A percentile compares a stretch with the other conserved stretches of the same genome.
phyloP scores from a whole-genome alignment of 441 rosid genomes.

The Pelargonium citronellum region DNA sequence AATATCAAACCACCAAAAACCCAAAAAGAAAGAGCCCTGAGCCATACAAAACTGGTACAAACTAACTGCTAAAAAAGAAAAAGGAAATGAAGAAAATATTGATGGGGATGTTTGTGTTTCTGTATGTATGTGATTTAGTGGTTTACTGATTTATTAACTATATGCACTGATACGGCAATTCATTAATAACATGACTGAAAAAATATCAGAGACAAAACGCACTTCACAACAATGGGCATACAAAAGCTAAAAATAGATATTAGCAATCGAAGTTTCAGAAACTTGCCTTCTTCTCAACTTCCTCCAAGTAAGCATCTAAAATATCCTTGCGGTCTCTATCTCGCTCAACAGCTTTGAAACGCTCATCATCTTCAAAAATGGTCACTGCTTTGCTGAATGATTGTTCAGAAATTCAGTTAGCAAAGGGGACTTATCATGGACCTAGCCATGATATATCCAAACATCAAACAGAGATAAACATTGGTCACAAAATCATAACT shows the following conservation, averaged over 20 bases:
- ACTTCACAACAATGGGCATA: constrained; percentile 8
- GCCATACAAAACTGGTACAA: too few species aligned
- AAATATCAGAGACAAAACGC: neutral
- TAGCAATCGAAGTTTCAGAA: neutral
- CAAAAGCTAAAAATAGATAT: constrained; percentile 3
- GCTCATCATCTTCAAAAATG: constrained; percentile 57
- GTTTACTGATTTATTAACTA: neutral
- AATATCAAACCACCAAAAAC: too few species aligned
- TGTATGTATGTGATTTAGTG: neutral
- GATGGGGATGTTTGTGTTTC: too few species aligned
- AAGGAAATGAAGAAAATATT: too few species aligned
- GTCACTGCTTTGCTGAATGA: constrained; percentile 54
- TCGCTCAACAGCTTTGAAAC: constrained; percentile 60
- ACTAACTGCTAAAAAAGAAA: too few species aligned
- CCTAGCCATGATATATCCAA: constrained; percentile 11
- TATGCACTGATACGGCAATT: neutral
- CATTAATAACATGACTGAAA: neutral
- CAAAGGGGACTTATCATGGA: constrained; percentile 20
- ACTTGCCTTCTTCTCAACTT: constrained; percentile 49
- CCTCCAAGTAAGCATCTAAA: constrained; percentile 52
- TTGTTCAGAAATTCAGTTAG: constrained; percentile 21
- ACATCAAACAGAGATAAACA: neutral
- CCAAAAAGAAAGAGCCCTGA: too few species aligned
- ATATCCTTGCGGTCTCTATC: constrained; percentile 66
- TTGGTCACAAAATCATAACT: constrained; percentile 3